These are phyloP conservation scores for Lipomyces yamadae DNA, from an alignment of 805 yeast species.

Conservation along the genomic window DNA sequence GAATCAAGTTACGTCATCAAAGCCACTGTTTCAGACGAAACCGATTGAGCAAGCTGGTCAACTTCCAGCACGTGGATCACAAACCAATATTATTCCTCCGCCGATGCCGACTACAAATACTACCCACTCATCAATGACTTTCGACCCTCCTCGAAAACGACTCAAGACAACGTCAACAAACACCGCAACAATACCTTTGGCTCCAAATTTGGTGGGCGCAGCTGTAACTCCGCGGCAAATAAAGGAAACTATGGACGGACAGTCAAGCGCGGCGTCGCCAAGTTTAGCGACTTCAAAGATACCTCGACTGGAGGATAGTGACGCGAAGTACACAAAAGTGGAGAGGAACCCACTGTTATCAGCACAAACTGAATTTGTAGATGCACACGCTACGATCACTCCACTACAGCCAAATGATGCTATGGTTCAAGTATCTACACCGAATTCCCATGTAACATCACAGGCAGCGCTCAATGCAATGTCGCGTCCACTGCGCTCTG, in stretches of 20 bases:
- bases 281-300: background rate
- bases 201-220: background rate
- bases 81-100: background rate
- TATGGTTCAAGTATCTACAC: background rate
- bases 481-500: background rate
- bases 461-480: background rate
- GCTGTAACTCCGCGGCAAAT: background rate
- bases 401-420: background rate
- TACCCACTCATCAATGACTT: background rate
- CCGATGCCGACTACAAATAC: background rate
- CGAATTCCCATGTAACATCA: background rate
- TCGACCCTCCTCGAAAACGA: background rate
- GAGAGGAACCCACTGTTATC: background rate
- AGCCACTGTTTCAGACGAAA: background rate
- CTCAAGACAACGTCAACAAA: background rate
- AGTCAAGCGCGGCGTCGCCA: background rate
- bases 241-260: background rate
- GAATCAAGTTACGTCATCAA: background rate
- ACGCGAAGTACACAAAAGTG: background rate
- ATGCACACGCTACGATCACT: background rate
- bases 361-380: background rate
- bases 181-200: background rate
- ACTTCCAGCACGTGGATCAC: background rate
- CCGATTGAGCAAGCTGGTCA: background rate
- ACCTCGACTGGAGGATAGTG: constrained; percentile 4